Evolutionary conservation across 2,329 filamentous ascomycete genomes (phyloP).

Genomic region (Aureobasidium pullulans): DNA sequence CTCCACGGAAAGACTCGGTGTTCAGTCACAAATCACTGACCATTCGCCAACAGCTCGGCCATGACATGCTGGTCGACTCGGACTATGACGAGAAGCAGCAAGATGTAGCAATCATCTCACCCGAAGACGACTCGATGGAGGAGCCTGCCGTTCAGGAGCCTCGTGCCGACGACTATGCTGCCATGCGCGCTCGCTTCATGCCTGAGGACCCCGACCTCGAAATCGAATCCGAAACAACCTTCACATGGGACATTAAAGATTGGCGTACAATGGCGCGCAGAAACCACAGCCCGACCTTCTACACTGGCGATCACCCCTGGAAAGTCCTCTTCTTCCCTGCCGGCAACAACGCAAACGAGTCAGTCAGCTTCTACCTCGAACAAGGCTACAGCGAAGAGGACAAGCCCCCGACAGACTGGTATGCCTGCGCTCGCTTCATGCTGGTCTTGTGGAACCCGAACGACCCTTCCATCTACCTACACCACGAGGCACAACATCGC

Average conservation of each 20-base stretch:
- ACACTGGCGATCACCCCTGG: constrained; percentile 86
- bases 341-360: constrained; percentile 81
- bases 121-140: constrained; percentile 52
- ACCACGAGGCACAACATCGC: constrained; percentile 80
- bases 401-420: constrained; percentile 83
- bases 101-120: constrained; percentile 53
- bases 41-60: constrained; percentile 42
- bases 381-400: constrained; percentile 69
- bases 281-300: constrained; percentile 80
- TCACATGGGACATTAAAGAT: constrained; percentile 82
- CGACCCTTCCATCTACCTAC: constrained; percentile 73
- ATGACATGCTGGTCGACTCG: constrained; percentile 57
- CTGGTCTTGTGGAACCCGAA: constrained; percentile 91
- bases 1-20: neutral
- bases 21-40: constrained; percentile 2
- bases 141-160: constrained; percentile 34
- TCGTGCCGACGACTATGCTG: constrained; percentile 60
- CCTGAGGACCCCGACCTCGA: constrained; percentile 72
- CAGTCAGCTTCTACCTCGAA: constrained; percentile 91
- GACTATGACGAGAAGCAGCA: constrained; percentile 54
- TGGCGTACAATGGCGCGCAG: constrained; percentile 73
- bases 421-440: constrained; percentile 91
- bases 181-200: constrained; percentile 76
- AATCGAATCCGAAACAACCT: constrained; percentile 63
- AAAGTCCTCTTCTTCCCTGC: constrained; percentile 91